Conservation (phyloP, 345 rosid species). For the Camelina sativa region DNA sequence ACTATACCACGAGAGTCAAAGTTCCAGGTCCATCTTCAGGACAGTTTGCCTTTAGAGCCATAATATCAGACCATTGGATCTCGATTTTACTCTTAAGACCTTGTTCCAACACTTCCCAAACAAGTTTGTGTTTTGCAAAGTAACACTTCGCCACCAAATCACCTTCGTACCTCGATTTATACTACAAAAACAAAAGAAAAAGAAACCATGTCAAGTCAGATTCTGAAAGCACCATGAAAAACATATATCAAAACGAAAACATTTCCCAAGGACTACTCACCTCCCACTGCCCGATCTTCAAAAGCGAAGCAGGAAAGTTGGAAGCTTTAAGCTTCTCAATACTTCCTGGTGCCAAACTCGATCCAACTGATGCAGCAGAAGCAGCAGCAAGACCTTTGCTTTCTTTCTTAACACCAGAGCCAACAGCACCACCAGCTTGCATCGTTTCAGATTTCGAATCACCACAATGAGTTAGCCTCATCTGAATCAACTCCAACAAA, state of each 20-base stretch:
- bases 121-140: constrained; percentile 97
- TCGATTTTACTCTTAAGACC: constrained; percentile 98
- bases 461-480: constrained; percentile 75
- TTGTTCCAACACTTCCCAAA: constrained; percentile 98
- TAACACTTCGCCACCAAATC: constrained; percentile 99
- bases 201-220: constrained; percentile 12
- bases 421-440: constrained; percentile 39
- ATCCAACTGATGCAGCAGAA: constrained; percentile 31
- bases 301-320: constrained; percentile 81
- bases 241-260: constrained; percentile 16
- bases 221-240: constrained; percentile 15
- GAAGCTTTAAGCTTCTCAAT: constrained; percentile 95
- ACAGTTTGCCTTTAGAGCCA: constrained; percentile 83
- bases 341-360: constrained; percentile 33
- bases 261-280: constrained; percentile 40
- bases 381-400: constrained; percentile 40
- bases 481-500: constrained; percentile 89
- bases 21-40: constrained; percentile 89
- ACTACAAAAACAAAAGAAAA: constrained; percentile 52
- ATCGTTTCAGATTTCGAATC: constrained; percentile 38
- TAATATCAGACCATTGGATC: constrained; percentile 98
- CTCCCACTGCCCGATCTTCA: constrained; percentile 95
- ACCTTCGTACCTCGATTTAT: constrained; percentile 94
- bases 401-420: constrained; percentile 57
- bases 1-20: constrained; percentile 78